A percentile compares a stretch with the other conserved stretches of the same genome.
These are phyloP conservation scores for Lepidopterella palustris DNA, from an alignment of 495 filamentous ascomycete genomes.

Conservation along the genomic window DNA sequence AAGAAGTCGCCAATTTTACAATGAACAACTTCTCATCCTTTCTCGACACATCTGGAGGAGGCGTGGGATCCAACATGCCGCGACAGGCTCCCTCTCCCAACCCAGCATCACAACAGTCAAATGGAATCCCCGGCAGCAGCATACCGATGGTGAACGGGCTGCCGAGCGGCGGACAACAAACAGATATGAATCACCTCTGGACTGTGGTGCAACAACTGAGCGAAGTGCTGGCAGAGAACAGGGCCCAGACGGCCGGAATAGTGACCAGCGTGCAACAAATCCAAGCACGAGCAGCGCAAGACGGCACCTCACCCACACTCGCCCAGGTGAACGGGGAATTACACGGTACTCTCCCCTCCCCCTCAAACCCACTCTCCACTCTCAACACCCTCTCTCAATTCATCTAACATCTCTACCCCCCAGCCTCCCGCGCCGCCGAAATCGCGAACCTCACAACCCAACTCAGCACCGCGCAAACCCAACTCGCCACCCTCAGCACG, in stretches of 20 bases:
- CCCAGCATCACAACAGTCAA: slow-evolving; percentile 9
- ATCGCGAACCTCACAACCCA: slow-evolving; percentile 46
- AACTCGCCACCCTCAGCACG: slow-evolving; percentile 42
- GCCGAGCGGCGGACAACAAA: slow-evolving; percentile 64
- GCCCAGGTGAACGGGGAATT: slow-evolving; percentile 24
- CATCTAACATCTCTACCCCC: no score
- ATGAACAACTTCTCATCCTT: slow-evolving; percentile 28
- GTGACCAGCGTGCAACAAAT: slow-evolving; percentile 60
- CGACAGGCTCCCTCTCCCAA: slow-evolving; percentile 23
- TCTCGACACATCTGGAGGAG: slow-evolving; percentile 19
- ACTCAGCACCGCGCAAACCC: slow-evolving; percentile 46
- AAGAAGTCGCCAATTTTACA: no score
- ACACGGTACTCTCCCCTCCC: slow-evolving; percentile 11
- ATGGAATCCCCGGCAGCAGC: slow-evolving; percentile 14
- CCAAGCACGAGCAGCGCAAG: slow-evolving; percentile 34
- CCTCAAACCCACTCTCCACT: not conserved
- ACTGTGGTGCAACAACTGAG: slow-evolving; percentile 76
- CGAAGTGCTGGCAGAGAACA: slow-evolving; percentile 67
- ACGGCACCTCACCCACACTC: slow-evolving; percentile 21
- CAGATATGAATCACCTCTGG: slow-evolving; percentile 80
- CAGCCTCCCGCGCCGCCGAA: slow-evolving; percentile 21
- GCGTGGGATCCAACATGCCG: slow-evolving; percentile 14
- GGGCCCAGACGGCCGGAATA: slow-evolving; percentile 66
- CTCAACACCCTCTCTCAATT: not conserved
- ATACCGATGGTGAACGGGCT: slow-evolving; percentile 29